Conservation (phyloP, 306 rosid species). For the Argentina anserina region DNA sequence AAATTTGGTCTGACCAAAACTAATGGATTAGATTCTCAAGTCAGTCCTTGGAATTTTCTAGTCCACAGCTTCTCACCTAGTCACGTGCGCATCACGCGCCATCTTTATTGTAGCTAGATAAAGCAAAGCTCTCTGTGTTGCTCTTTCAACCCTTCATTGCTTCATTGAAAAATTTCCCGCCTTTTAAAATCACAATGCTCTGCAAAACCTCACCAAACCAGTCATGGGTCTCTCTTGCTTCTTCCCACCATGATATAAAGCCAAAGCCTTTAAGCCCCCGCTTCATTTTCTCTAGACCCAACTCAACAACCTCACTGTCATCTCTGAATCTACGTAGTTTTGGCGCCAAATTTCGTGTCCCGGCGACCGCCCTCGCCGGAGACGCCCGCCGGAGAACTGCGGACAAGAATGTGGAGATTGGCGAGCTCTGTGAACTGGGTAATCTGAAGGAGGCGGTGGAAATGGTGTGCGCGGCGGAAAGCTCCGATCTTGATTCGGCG, state of each 20-base stretch:
- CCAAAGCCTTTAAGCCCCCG: slow-evolving; percentile 8
- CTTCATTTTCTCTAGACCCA: slow-evolving; percentile 33
- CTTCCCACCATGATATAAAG: slow-evolving; percentile 7
- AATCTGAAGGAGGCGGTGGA: slow-evolving; percentile 49
- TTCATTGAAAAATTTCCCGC: no score
- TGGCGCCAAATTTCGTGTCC: slow-evolving; percentile 15
- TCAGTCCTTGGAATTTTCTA: slow-evolving; percentile 1
- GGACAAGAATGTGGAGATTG: slow-evolving; percentile 28
- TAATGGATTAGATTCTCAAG: slow-evolving; percentile 15
- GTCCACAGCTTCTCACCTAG: slow-evolving; percentile 32
- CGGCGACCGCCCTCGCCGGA: slow-evolving; percentile 24
- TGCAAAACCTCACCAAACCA: slow-evolving; percentile 28
- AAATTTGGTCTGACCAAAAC: background rate
- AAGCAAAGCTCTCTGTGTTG: background rate
- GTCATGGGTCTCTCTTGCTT: slow-evolving; percentile 17
- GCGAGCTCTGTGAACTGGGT: slow-evolving; percentile 46
- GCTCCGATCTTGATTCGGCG: slow-evolving; percentile 39
- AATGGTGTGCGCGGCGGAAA: slow-evolving; percentile 35
- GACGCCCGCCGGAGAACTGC: slow-evolving; percentile 3
- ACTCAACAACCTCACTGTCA: slow-evolving; percentile 16
- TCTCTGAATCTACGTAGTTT: slow-evolving; percentile 21
- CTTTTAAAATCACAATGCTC: slow-evolving; percentile 1
- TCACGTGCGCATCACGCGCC: slow-evolving; percentile 29
- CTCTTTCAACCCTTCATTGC: background rate
- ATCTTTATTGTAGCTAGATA: background rate